Conservation (phyloP, 345 rosid species). For the Lepidium aucheri region DNA sequence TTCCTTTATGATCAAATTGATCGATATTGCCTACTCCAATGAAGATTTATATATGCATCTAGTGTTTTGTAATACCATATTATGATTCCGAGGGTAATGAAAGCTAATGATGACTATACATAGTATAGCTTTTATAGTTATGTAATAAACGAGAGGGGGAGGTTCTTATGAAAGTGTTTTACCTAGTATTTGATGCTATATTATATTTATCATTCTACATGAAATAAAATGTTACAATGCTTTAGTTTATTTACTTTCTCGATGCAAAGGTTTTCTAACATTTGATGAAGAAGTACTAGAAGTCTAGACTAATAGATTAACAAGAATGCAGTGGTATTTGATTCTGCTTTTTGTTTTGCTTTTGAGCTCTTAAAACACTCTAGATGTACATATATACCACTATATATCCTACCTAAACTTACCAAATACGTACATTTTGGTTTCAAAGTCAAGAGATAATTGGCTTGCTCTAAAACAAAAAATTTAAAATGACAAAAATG, state of each 20-base stretch:
- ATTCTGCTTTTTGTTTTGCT: too few relatives aligned
- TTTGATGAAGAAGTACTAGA: too few relatives aligned
- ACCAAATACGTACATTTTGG: too few relatives aligned
- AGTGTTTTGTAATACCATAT: conserved; percentile 3
- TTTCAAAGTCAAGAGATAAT: too few relatives aligned
- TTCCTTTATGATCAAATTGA: neutral
- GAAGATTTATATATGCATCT: neutral
- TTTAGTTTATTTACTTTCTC: neutral
- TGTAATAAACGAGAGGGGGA: conserved; percentile 8
- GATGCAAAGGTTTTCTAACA: neutral
- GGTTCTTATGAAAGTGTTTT: neutral
- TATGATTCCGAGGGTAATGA: neutral
- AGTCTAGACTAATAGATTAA: too few relatives aligned
- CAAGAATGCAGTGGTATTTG: too few relatives aligned
- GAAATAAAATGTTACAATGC: conserved; percentile 1
- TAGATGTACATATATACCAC: too few relatives aligned
- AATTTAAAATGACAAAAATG: too few relatives aligned
- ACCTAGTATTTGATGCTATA: neutral
- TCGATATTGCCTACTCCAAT: neutral
- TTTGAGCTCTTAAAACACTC: too few relatives aligned
- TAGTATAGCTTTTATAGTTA: neutral
- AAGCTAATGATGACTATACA: neutral
- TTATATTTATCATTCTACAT: neutral
- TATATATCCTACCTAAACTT: too few relatives aligned
- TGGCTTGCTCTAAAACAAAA: too few relatives aligned